Evolutionary conservation across 2,329 filamentous ascomycete genomes (phyloP), one percentile per base, ranked within the genome.

Genomic region (Lachnellula hyalina): DNA sequence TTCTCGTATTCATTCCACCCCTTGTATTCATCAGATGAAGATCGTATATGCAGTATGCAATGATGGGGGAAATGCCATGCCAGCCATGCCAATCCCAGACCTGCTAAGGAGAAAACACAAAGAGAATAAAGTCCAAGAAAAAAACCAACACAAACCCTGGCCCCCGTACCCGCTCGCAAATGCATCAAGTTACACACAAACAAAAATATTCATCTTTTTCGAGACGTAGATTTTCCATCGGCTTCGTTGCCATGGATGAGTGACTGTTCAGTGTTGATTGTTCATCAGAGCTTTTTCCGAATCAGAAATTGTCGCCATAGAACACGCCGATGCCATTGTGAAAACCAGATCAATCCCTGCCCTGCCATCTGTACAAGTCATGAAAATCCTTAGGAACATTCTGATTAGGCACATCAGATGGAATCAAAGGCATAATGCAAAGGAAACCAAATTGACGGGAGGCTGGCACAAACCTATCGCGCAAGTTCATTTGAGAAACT

Each of bases 151-250:
- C 52, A 58, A 53, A 32, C 9, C 28, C 28, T 32, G 3, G 28
- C 9, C 28, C 28, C 28, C 2, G 28, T 11, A 32, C 58, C 53
- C 64, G 61, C 63, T 66, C 52, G 60, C 58, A 65, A 67, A 66
- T 66, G 63, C 65, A 61, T 62, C 51, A 60, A 59, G 51, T 53
- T 53, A 65, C 62, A 51, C 52, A 62, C 55, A 63, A 56, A 62
- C 51, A 60, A 56, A 57, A 60, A 42, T 54, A 53, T 54, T 54
- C 47, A 52, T 58, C 51, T 62, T 34, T 52, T 52, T 52, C 58
- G 55, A 21, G 36, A 41, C 28, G 32, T 40, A 54, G 23, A 49
- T 52, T 42, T 48, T 21, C 35, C 55, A 45, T 47, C 38, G 45
- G 55, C 47, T 49, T 45, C 49, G 46, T 55, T 38, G 50, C 41